Evolutionary conservation across 1,284 basidiomycete genomes (phyloP), one percentile per base, ranked within the genome.

Genomic region (Ganoderma leucocontextum): DNA sequence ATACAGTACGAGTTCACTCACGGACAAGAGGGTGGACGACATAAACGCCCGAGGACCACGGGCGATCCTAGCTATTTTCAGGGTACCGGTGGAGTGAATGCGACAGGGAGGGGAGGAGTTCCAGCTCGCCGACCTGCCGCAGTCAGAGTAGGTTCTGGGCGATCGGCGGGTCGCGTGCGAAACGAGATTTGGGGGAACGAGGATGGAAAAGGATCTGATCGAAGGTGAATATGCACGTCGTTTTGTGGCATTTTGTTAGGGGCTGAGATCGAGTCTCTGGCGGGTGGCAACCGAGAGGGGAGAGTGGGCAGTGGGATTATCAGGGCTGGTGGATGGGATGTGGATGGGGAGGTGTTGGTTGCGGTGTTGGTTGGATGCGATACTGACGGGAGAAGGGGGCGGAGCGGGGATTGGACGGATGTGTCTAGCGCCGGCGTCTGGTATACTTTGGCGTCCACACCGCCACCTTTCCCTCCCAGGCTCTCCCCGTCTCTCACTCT

Each of bases 381-480:
- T 52, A 35, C 33, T 35, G 33, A 38, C 55, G 8, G 47, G 33
- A 4, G 55, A 36, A 12, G 55, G n/a, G 15, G 35, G 35, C 55
- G 36, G 55, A n/a, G 33, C 35, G 35, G 55, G 10, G 55, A 36
- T 36, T 38, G 55, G 55, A 36, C 55, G 36, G 55, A 35, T 36
- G 29, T 63, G 55, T 47, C 47, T 52, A 59, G 63, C 71, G 71
- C 71, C 66, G 49, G 61, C 25, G 39, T 38, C 36, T 49, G 47
- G 66, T 72, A 72, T 72, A 72, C 47, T 38, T 55, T 55, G 52
- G 15, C 52, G 10, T 52, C 38, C 53, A n/a, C 19, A 49, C 52
- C 57, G 35, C 33, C 57, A n/a, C 57, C n/a, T 29, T 25, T 67
- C 65, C 53, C 61, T 60, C 62, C 22, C 63, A 47, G 63, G 58